These are phyloP conservation scores for Papiliotrema terrestris DNA, from an alignment of 1,284 basidiomycete species.

Conservation along the genomic window DNA sequence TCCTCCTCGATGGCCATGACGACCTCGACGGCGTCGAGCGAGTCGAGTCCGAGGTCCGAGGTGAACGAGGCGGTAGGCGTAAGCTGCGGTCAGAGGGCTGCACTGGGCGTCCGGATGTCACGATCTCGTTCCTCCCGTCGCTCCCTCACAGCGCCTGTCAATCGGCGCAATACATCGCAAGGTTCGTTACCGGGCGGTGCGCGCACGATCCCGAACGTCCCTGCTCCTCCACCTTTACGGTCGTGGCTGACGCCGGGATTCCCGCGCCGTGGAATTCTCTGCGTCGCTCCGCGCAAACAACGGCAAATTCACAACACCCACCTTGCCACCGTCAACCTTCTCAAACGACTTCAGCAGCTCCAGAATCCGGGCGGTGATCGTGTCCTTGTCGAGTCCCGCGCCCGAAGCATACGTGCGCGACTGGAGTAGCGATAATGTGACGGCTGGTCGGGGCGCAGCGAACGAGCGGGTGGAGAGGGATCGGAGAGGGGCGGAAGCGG, in stretches of 20 bases:
- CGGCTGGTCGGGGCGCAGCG: conserved; percentile 1
- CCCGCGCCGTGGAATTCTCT: no score
- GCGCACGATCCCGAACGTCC: no score
- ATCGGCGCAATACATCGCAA: neutral
- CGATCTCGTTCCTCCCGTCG: neutral
- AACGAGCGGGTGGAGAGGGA: conserved; percentile 10
- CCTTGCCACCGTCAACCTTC: conserved; percentile 85
- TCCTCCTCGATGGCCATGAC: conserved; percentile 99
- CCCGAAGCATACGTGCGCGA: conserved; percentile 61
- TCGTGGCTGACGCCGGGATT: no score
- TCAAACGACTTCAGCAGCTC: conserved; percentile 93
- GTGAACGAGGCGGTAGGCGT: conserved; percentile 71
- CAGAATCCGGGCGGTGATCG: conserved; percentile 76
- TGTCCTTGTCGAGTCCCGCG: conserved; percentile 66
- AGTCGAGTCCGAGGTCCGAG: conserved; percentile 89
- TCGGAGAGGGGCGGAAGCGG: conserved; percentile 2
- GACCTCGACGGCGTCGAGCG: conserved; percentile 95
- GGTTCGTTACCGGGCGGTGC: no score
- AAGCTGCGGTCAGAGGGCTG: conserved; percentile 56
- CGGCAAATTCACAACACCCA: conserved; percentile 42
- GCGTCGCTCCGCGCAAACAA: no score
- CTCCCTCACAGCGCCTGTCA: neutral
- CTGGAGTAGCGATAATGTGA: conserved; percentile 7
- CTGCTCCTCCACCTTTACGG: no score
- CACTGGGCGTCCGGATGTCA: neutral